A percentile compares a stretch with the other conserved stretches of the same genome.
Conservation (phyloP, 2,329 filamentous ascomycete genomes). For the Fusarium algeriense region DNA sequence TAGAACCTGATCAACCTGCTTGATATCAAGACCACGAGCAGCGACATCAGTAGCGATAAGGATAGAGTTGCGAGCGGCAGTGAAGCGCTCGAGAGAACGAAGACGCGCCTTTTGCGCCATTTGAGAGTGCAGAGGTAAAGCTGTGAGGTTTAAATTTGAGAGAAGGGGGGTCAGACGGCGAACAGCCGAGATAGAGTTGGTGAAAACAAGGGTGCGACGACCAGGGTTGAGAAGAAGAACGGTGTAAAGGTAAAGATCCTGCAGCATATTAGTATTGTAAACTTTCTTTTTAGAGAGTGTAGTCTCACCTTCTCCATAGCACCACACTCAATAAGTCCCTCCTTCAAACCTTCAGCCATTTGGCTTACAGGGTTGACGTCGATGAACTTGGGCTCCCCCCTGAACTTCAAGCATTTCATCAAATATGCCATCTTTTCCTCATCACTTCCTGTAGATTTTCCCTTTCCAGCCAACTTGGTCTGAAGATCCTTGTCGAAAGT, state of each 20-base stretch:
- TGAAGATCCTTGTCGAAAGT: conserved; percentile 94
- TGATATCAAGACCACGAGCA: conserved; percentile 92
- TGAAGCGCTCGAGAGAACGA: conserved; percentile 92
- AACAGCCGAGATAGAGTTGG: conserved; percentile 94
- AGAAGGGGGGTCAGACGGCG: conserved; percentile 87
- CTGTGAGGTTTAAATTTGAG: conserved; percentile 82
- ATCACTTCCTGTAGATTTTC: conserved; percentile 68
- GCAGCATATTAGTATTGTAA: conserved; percentile 9
- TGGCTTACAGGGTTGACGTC: conserved; percentile 91
- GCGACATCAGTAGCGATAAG: conserved; percentile 95
- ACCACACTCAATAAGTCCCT: conserved; percentile 91
- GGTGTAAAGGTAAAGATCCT: conserved; percentile 94
- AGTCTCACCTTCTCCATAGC: conserved; percentile 87
- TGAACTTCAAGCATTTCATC: conserved; percentile 88
- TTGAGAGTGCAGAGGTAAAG: conserved; percentile 85
- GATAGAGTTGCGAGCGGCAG: conserved; percentile 73
- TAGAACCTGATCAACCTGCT: conserved; percentile 86
- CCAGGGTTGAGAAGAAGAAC: conserved; percentile 85
- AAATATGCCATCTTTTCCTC: conserved; percentile 93
- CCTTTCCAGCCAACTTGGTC: conserved; percentile 87
- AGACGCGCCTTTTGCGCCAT: conserved; percentile 97
- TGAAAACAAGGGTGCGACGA: conserved; percentile 88
- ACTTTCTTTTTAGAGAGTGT: too few relatives aligned
- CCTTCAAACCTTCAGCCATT: conserved; percentile 87
- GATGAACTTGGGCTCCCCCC: conserved; percentile 87